Evolutionary conservation across 345 rosid species (phyloP), one percentile per base, ranked within the genome.

Genomic region (Pugionium cornutum): DNA sequence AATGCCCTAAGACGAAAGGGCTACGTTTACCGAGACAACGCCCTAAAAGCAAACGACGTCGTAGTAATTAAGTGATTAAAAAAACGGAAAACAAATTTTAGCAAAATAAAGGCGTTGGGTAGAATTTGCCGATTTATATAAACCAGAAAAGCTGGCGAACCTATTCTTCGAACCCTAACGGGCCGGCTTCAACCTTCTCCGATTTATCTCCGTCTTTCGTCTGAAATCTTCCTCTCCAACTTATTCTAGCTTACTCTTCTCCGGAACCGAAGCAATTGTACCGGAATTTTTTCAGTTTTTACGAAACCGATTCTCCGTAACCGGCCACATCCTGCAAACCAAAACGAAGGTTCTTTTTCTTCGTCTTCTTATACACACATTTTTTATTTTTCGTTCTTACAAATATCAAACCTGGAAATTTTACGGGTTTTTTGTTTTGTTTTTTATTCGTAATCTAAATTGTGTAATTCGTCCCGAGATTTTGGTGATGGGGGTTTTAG

Each of bases 91-190:
- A 52, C 67, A 60, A 69, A 52, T 9, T 68, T 40, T 25, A 30
- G 62, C 55, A 43, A 69, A 61, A 60, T 4, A 67, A 37, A 55
- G 26, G 66, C 46, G 34, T 57, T 57, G 56, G 57, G 64, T 67
- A 62, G 25, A 4, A n/a, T 7, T 28, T 36, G 65, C 48, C 37
- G 66, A 47, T 59, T 70, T 70, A 33, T 68, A 58, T 56, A 70
- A 69, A 69, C 75, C 75, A 71, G 75, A 39, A 71, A 62, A 55
- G 69, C 75, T 63, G 75, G 69, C 69, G 1, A 71, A 71, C 75
- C 54, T 71, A 59, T 35, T 62, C 41, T 46, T 5, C 43, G 7
- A 55, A 71, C 64, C 75, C 69, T 55, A 58, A 63, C 64, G 57
- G 25, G 64, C 64, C 69, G 51, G 69, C 53, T 71, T 51, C 0